Evolutionary conservation across 1,139 yeast genomes (phyloP).

Genomic region (Hansenula lynferdii): DNA sequence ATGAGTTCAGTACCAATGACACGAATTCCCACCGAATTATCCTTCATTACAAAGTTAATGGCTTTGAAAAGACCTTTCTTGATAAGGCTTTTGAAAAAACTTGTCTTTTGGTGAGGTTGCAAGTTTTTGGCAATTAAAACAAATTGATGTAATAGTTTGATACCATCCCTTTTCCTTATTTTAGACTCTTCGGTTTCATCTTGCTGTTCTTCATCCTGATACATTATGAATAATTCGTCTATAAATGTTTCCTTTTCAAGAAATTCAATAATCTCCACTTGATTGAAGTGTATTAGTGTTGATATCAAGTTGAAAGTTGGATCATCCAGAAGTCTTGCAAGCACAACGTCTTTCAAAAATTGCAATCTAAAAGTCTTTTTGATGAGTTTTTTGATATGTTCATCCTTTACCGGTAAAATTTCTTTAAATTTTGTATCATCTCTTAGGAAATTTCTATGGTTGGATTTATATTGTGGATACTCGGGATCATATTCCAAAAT

Average conservation of each 20-base stretch:
- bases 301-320: constrained; percentile 61
- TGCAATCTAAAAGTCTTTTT: constrained; percentile 73
- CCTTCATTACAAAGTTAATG: constrained; percentile 66
- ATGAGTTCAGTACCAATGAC: constrained; percentile 79
- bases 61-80: constrained; percentile 66
- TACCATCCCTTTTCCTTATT: constrained; percentile 58
- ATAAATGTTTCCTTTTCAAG: constrained; percentile 51
- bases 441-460: constrained; percentile 61
- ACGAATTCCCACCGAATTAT: constrained; percentile 47
- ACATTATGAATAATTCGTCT: constrained; percentile 52
- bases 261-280: constrained; percentile 63
- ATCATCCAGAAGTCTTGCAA: constrained; percentile 81
- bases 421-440: constrained; percentile 63
- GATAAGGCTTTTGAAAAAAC: constrained; percentile 61
- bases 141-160: constrained; percentile 76
- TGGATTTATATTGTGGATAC: constrained; percentile 72
- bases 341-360: constrained; percentile 79
- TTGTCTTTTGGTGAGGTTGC: constrained; percentile 58
- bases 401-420: constrained; percentile 59
- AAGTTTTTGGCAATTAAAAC: constrained; percentile 68
- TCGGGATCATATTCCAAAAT: constrained; percentile 92
- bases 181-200: constrained; percentile 7
- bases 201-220: constrained; percentile 27
- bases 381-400: constrained; percentile 48
- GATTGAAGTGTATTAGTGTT: constrained; percentile 63